Evolutionary conservation across 2,329 filamentous ascomycete genomes (phyloP).

Genomic region (Fusarium sp.): DNA sequence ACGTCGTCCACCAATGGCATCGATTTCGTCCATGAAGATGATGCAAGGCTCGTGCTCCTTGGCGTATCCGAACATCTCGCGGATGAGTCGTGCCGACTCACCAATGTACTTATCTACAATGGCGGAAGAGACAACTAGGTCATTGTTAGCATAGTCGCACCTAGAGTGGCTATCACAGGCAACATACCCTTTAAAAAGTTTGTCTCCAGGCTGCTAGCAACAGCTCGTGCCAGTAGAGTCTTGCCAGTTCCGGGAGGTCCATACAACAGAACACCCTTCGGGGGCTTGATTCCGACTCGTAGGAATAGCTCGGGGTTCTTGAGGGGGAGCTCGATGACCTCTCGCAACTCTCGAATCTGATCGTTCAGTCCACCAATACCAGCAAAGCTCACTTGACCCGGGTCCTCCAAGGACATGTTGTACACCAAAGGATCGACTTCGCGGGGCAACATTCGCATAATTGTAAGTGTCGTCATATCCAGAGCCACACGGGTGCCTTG

Average conservation of each 20-base stretch:
- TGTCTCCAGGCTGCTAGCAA: conserved; percentile 95
- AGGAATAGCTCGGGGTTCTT: conserved; percentile 99
- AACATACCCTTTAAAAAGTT: conserved; percentile 93
- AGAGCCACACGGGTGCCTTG: conserved; percentile 97
- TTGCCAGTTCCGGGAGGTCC: conserved; percentile 97
- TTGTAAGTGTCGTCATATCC: conserved; percentile 99
- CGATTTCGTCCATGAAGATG: conserved; percentile 99
- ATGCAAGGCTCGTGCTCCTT: conserved; percentile 99
- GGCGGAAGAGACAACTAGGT: conserved; percentile 91
- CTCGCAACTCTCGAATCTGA: conserved; percentile 95
- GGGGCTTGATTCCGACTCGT: conserved; percentile 97
- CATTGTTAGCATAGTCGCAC: conserved; percentile 34
- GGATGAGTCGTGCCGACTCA: conserved; percentile 94
- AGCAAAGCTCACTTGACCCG: conserved; percentile 96
- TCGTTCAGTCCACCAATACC: conserved; percentile 98
- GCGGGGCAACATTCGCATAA: conserved; percentile 99
- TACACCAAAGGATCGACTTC: conserved; percentile 99
- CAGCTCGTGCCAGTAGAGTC: conserved; percentile 91
- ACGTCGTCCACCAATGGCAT: conserved; percentile 94
- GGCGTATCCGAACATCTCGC: conserved; percentile 99
- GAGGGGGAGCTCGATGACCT: conserved; percentile 96
- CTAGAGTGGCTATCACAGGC: not conserved
- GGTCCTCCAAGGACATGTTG: conserved; percentile 99
- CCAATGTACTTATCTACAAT: conserved; percentile 99
- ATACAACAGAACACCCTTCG: conserved; percentile 96